Evolutionary conservation across 495 filamentous ascomycete genomes (phyloP), one percentile per base, ranked within the genome.

Genomic region (Astrothelium macrocarpum): DNA sequence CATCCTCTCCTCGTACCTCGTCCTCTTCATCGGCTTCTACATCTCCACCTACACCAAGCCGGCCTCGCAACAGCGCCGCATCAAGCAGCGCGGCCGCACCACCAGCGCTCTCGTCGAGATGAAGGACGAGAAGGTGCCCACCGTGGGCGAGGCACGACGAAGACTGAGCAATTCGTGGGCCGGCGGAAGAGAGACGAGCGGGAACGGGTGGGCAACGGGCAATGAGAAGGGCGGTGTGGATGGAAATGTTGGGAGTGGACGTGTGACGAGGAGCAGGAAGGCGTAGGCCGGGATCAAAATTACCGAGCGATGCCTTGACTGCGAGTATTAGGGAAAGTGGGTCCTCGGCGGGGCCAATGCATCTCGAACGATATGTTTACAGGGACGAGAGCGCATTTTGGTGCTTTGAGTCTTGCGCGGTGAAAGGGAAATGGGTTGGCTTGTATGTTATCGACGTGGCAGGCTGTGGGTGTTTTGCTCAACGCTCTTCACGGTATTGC

Each of bases 21-120:
- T 97, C 66, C 89, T 98, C 63, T 98, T 98, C 84, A 96, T 98
- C 80, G 91, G 88, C 59, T 98, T 98, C 88, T 98, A 98, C 83
- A 80, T 95, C 66, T 90, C 90, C 59, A 98, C 94, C 62, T 98
- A 98, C 80, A 91, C 89, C 78, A 96, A 95, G 84, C 79, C 68
- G 34, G 67, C 71, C 20, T 56, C 49, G 49, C 49, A 56, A 25
- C 49, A 56, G 49, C 49, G 20, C 12, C 4, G 7, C 23, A 64
- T 64, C 34, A 77, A 76, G 70, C 70, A 72, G 28, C 62, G 76
- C 23, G 65, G 71, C 31, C 63, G 76, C 49, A 71, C 75, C 29
- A 75, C 68, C 2, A 72, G 70, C 53, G 76, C 76, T 31, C 65
- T 78, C 16, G 68, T 77, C 16, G 76, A 78, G 65, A 78, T 78